Evolutionary conservation across 805 yeast species (phyloP), one percentile per base, ranked within the genome.

Genomic region (Ogataea zsoltii): DNA sequence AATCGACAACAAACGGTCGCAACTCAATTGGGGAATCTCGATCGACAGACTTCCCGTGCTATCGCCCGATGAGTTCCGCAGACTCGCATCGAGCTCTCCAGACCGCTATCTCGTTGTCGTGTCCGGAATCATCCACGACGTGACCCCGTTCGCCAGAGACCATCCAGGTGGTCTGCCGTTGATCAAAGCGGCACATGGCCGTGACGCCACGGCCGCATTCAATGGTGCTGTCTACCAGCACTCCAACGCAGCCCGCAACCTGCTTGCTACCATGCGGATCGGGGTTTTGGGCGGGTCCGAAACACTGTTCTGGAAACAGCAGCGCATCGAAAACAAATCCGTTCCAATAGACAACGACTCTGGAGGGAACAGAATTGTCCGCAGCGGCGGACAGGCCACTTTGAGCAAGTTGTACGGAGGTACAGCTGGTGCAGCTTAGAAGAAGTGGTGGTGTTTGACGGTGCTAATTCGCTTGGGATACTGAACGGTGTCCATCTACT

Each of bases 141-240:
- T 92, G 11, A 83, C 96, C 4, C 95, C 94, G 23, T 91, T 91
- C 64, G 82, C 90, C 63, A 83, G 84, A 56, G 88, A 88, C 58
- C 98, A 91, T 66, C 98, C 98, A 2, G 98, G 98, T 54, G 98
- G 98, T 2, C 66, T 81, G 26, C 83, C 91, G 4, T 74, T 91
- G 41, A 80, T 91, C 44, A 73, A 72, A 52, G 82, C 94, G 0
- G 87, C 96, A 2, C 83, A 88, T 46, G 97, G 97, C 11, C 88
- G 86, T 64, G 97, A 91, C 64, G 97, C 96, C 7, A 90, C 97
- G 2, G 82, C 86, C 41, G 97, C 96, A 2, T 91, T 91, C 66
- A 89, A 85, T 63, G 97, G 98, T 17, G 97, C 96, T 2, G 97
- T 91, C 11, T 91, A 91, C 68, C 80, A 81, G 45, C 98, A 91